phyloP scores from a whole-genome alignment of 2,329 filamentous ascomycete genomes.

The Amylocarpus encephaloides region DNA sequence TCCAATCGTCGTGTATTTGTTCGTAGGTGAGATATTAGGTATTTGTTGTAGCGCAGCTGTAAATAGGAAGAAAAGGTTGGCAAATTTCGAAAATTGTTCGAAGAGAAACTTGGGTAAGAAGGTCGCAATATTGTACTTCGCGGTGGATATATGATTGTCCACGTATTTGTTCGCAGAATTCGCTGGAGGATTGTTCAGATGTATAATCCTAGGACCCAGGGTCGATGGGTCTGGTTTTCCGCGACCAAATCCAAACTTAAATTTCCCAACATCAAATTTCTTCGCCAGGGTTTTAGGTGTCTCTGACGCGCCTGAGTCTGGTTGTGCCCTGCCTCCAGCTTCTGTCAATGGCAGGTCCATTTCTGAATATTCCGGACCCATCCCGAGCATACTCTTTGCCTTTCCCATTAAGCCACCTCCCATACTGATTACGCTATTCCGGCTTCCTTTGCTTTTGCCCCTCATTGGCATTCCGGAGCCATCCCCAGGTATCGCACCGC shows the following conservation, averaged over 20 bases:
- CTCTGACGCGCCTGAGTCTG: constrained; percentile 40
- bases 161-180: constrained; percentile 86
- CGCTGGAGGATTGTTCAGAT: constrained; percentile 92
- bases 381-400: constrained; percentile 85
- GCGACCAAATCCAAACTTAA: constrained; percentile 89
- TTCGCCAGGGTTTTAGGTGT: constrained; percentile 40
- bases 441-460: constrained; percentile 53
- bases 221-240: constrained; percentile 84
- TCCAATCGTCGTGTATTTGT: constrained; percentile 91
- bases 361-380: constrained; percentile 83
- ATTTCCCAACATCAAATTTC: constrained; percentile 64
- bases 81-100: constrained; percentile 98
- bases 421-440: constrained; percentile 83
- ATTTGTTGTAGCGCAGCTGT: constrained; percentile 94
- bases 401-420: constrained; percentile 82
- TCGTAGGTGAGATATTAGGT: constrained; percentile 88
- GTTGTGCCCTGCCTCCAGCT: constrained; percentile 46
- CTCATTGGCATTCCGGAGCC: constrained; percentile 41
- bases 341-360: constrained; percentile 97
- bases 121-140: constrained; percentile 91
- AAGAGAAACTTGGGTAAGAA: constrained; percentile 96
- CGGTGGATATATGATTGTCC: constrained; percentile 94
- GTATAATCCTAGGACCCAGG: constrained; percentile 84
- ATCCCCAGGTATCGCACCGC: constrained; percentile 53
- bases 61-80: constrained; percentile 98